These are phyloP conservation scores for Exophiala sp. DNA, from an alignment of 2,329 filamentous ascomycete species.

Conservation along the genomic window DNA sequence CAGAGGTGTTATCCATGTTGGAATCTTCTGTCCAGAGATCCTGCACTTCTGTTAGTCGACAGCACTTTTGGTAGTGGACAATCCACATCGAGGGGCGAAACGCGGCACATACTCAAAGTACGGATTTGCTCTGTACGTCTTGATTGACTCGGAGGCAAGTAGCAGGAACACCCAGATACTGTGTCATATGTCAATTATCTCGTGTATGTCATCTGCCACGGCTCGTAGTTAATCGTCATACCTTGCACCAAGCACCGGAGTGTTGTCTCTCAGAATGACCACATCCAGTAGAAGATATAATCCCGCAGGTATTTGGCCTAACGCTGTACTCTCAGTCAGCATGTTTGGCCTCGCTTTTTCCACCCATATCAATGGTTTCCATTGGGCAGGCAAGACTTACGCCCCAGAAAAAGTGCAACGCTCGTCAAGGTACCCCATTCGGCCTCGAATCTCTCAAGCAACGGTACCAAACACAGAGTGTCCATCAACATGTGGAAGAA, in stretches of 20 bases:
- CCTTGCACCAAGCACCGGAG: slow-evolving; percentile 77
- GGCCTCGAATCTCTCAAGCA: slow-evolving; percentile 88
- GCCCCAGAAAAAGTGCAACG: slow-evolving; percentile 83
- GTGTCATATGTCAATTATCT: slow-evolving; percentile 16
- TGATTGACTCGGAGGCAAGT: slow-evolving; percentile 78
- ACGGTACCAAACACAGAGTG: slow-evolving; percentile 72
- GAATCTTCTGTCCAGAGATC: slow-evolving; percentile 66
- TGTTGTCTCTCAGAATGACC: slow-evolving; percentile 67
- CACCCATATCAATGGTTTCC: neutral
- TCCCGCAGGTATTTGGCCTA: slow-evolving; percentile 77
- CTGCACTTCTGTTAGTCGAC: slow-evolving; percentile 32
- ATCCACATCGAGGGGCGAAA: no score
- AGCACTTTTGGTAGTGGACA: no score
- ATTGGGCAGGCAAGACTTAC: slow-evolving; percentile 53
- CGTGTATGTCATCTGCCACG: neutral
- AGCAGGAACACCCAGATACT: slow-evolving; percentile 94
- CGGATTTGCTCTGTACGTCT: slow-evolving; percentile 78
- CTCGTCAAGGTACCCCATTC: slow-evolving; percentile 89
- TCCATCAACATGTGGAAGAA: slow-evolving; percentile 80
- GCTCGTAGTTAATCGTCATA: slow-evolving; percentile 39
- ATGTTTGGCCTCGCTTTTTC: neutral
- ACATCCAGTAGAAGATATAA: slow-evolving; percentile 78
- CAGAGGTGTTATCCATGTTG: slow-evolving; percentile 90
- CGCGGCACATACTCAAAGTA: slow-evolving; percentile 57
- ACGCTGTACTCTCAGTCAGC: slow-evolving; percentile 47